Percentiles rank a stretch among this genome's conserved stretches.
Conservation (phyloP, 352 stramenopile species). For the Pythium rishiriense region DNA sequence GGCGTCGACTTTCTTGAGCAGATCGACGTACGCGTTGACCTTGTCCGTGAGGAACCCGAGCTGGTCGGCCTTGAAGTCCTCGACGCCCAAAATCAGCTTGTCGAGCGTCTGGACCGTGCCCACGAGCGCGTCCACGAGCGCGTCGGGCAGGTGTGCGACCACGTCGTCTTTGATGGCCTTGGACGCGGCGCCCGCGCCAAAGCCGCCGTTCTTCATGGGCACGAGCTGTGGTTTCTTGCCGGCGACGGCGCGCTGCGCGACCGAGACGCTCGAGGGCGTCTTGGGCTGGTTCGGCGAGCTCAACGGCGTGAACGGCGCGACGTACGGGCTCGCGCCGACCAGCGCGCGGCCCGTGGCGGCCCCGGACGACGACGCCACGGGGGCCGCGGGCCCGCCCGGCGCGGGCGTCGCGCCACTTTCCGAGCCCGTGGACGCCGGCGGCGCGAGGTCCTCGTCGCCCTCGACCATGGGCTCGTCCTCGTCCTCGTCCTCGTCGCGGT, state of each 20-base stretch:
- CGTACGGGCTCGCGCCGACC: slow-evolving; percentile 60
- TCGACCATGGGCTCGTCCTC: slow-evolving; percentile 21
- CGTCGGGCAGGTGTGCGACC: slow-evolving; percentile 51
- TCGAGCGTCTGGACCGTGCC: slow-evolving; percentile 65
- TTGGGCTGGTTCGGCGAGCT: slow-evolving; percentile 56
- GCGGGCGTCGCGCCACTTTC: slow-evolving; percentile 12
- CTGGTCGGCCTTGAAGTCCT: slow-evolving; percentile 64
- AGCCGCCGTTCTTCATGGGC: slow-evolving; percentile 38
- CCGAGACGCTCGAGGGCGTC: slow-evolving; percentile 44
- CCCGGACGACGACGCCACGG: slow-evolving; percentile 10
- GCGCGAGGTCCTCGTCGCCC: slow-evolving; percentile 16
- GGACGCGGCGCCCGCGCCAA: slow-evolving; percentile 23
- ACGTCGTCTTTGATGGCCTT: slow-evolving; percentile 57
- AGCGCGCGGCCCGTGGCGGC: slow-evolving; percentile 48
- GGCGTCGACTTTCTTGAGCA: slow-evolving; percentile 52
- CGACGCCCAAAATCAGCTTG: slow-evolving; percentile 55
- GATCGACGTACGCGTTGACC: slow-evolving; percentile 58
- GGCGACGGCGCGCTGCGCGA: slow-evolving; percentile 19
- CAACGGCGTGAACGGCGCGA: slow-evolving; percentile 70
- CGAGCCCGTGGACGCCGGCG: slow-evolving; percentile 25
- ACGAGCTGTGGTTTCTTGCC: slow-evolving; percentile 58
- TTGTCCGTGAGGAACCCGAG: slow-evolving; percentile 60
- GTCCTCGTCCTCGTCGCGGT: slow-evolving; percentile 20
- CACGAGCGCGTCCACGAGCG: slow-evolving; percentile 60
- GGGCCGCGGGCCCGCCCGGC: not conserved